Evolutionary conservation across 371 early-diverging fungal genomes (phyloP).

Genomic region (Conidiobolus incongruus): DNA sequence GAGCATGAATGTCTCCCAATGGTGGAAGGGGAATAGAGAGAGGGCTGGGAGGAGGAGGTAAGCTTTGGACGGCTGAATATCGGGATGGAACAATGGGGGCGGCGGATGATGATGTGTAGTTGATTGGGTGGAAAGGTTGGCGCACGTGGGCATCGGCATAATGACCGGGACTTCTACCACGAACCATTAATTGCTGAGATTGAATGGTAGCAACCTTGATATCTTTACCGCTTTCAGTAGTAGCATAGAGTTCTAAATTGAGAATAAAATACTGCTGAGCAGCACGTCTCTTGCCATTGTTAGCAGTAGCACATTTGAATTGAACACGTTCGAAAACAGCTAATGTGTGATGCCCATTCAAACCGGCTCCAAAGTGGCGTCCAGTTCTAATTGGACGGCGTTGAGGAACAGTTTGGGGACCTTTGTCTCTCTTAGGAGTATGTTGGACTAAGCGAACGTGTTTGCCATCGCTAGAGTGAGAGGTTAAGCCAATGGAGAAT

Average conservation of each 20-base stretch:
- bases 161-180: conserved; percentile 87
- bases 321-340: conserved; percentile 68
- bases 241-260: conserved; percentile 40
- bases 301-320: conserved; percentile 87
- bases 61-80: too few relatives aligned
- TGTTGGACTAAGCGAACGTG: conserved; percentile 71
- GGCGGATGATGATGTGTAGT: too few relatives aligned
- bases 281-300: conserved; percentile 71
- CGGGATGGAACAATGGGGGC: too few relatives aligned
- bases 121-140: too few relatives aligned
- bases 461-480: conserved; percentile 45
- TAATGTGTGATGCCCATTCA: too few relatives aligned
- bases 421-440: conserved; percentile 85
- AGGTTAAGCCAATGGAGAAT: conserved; percentile 47
- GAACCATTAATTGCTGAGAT: conserved; percentile 70
- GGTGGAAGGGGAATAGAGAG: too few relatives aligned
- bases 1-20: too few relatives aligned
- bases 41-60: too few relatives aligned
- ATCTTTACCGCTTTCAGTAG: conserved; percentile 20
- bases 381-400: conserved; percentile 33
- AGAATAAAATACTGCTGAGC: conserved; percentile 81
- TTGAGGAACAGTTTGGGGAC: conserved; percentile 53
- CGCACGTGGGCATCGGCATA: conserved; percentile 27
- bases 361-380: conserved; percentile 16
- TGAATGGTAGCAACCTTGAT: conserved; percentile 38